phyloP scores from a whole-genome alignment of 495 filamentous ascomycete genomes.

The Xylaria bambusicola region DNA sequence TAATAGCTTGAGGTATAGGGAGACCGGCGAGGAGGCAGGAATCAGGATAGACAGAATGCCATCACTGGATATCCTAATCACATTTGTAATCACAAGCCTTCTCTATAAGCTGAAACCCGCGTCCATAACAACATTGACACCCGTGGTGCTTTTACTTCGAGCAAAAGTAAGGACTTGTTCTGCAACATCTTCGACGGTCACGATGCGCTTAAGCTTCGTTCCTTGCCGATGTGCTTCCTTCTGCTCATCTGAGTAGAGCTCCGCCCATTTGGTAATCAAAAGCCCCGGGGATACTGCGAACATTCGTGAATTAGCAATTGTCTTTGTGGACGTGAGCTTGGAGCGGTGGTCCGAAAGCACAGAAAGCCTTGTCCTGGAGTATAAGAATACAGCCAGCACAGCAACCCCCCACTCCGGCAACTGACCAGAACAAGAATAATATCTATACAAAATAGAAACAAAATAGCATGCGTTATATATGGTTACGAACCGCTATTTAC shows the following conservation, averaged over 20 bases:
- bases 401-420: neutral
- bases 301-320: conserved; percentile 15
- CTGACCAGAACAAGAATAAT: too few relatives aligned
- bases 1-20: conserved; percentile 51
- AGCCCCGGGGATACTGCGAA: conserved; percentile 1
- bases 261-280: conserved; percentile 49
- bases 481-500: conserved; percentile 43
- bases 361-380: neutral
- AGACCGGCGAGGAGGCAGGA: conserved; percentile 53
- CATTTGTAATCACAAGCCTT: neutral
- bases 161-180: conserved; percentile 48
- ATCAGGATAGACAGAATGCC: too few relatives aligned
- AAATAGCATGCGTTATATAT: too few relatives aligned
- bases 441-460: too few relatives aligned
- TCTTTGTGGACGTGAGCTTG: neutral
- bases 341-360: neutral
- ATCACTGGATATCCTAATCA: too few relatives aligned
- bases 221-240: conserved; percentile 43
- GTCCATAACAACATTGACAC: conserved; percentile 47
- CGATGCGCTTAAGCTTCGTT: conserved; percentile 53
- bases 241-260: conserved; percentile 48
- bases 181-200: conserved; percentile 55
- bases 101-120: conserved; percentile 37
- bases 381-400: neutral
- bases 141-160: conserved; percentile 43